Percentiles rank a stretch among this genome's conserved stretches.
phyloP scores from a whole-genome alignment of 2,329 filamentous ascomycete species.

The Lasiodiplodia citricola region DNA sequence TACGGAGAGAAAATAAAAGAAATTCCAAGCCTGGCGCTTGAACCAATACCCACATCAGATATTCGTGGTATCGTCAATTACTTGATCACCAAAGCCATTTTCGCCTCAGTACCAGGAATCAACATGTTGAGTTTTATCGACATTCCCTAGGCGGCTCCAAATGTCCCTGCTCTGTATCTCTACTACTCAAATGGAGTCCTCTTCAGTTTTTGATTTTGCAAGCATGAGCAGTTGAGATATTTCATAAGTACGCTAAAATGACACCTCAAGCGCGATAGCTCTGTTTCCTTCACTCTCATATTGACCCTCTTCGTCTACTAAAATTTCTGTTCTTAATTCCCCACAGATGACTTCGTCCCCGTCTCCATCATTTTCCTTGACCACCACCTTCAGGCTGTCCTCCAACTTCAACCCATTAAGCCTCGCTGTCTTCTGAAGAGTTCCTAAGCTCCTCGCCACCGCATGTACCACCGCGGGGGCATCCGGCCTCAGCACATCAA shows the following conservation, averaged over 20 bases:
- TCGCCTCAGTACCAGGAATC: no score
- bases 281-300: neutral
- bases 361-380: neutral
- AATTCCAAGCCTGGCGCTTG: no score
- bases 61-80: no score
- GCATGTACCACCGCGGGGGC: slow-evolving; percentile 22
- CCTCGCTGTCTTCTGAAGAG: slow-evolving; percentile 22
- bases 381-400: slow-evolving; percentile 4
- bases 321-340: slow-evolving; percentile 1
- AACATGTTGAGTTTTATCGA: no score
- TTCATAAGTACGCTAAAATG: neutral
- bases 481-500: slow-evolving; percentile 25
- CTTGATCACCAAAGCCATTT: no score
- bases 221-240: neutral
- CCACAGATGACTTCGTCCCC: neutral
- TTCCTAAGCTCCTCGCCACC: slow-evolving; percentile 21
- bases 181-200: no score
- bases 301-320: neutral
- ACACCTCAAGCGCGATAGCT: neutral
- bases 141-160: no score
- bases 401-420: slow-evolving; percentile 19
- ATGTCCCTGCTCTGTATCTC: neutral
- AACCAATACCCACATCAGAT: no score
- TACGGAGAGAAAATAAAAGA: no score
- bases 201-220: no score